Percentiles rank a stretch among this genome's conserved stretches.
phyloP scores from a whole-genome alignment of 257 asterid species.

The Cruciata laevipes region DNA sequence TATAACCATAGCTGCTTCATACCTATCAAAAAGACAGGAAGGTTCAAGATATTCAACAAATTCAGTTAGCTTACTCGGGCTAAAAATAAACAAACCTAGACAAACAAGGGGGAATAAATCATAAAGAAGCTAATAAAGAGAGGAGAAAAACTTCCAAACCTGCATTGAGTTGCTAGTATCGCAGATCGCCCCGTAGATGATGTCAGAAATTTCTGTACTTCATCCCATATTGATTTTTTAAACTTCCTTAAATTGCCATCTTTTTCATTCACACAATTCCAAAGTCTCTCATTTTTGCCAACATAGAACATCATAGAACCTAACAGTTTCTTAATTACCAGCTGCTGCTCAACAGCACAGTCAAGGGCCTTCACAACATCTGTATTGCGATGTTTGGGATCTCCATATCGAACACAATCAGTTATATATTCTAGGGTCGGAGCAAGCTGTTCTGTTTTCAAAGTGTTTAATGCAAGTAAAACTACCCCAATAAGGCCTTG shows the following conservation, averaged over 20 bases:
- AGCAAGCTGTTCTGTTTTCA: slow-evolving; percentile 70
- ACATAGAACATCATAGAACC: slow-evolving; percentile 58
- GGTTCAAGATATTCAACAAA: slow-evolving; percentile 13
- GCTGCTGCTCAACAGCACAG: slow-evolving; percentile 71
- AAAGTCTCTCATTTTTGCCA: slow-evolving; percentile 67
- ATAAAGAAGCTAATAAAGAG: not conserved
- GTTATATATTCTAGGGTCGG: slow-evolving; percentile 77
- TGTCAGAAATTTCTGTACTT: slow-evolving; percentile 62
- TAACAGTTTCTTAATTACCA: slow-evolving; percentile 57
- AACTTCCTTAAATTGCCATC: slow-evolving; percentile 45
- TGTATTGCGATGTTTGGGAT: slow-evolving; percentile 53
- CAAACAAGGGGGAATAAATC: not conserved
- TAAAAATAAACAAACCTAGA: slow-evolving; percentile 1
- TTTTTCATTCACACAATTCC: slow-evolving; percentile 75
- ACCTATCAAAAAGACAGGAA: slow-evolving; percentile 41
- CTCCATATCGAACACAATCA: slow-evolving; percentile 73
- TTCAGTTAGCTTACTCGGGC: not conserved
- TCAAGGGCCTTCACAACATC: slow-evolving; percentile 84
- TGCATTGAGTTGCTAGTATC: slow-evolving; percentile 60
- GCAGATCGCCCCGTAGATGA: slow-evolving; percentile 71
- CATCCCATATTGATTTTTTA: slow-evolving; percentile 65
- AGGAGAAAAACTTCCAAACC: slow-evolving; percentile 27
- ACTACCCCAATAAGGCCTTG: slow-evolving; percentile 78
- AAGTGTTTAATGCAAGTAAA: slow-evolving; percentile 73
- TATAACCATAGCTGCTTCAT: slow-evolving; percentile 79